Base-by-base conservation (phyloP, 176 grass and related monocot genomes). In the Carex littledalei region DNA sequence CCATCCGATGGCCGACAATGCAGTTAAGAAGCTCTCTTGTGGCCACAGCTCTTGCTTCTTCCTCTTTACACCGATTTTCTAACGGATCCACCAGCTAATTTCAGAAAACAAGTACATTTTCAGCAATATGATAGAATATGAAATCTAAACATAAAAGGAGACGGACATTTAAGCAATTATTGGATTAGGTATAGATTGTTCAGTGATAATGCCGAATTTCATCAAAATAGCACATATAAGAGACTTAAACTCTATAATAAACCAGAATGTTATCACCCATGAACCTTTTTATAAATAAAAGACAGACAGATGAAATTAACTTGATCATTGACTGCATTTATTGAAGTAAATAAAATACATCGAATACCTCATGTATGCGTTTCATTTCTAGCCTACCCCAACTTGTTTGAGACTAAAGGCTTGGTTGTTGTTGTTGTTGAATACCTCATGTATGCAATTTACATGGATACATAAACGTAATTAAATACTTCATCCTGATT, bases 31-130 rank as follows among this genome's bases (percentile, higher is more conserved):
- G 91, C 76, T 94, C 88, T 75, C 84, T 92, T 8, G 6, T 86
- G 61, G 87, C 90, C 84, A 90, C 72, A 88, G 84, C 90, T 88
- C 96, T 99, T 77, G 81, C 74, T 87, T 99, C 96, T 61, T 99
- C 93, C 58, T 99, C 93, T 88, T 94, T 92, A 69, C 88, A 95
- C 84, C 96, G 89, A 74, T 85, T 89, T 89, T 99, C 96, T 74
- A 99, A 89, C 7, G 93, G 93, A 92, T 99, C 96, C 87, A 99
- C 96, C 85, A 99, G 87, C 96, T 99, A 72, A 16, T 82, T 37
- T 18, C 6, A 90, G 16, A 47, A 18, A 45, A 82, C 14, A 73
- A 31, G 43, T 15, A 75, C 14, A 85, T 55, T 45, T 63, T 14
- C 62, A 66, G 82, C 53, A 67, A 64, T 72, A 72, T 47, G 68